phyloP scores from a whole-genome alignment of 2,329 filamentous ascomycete genomes.

The Cladosporium austrohemisphaericum region DNA sequence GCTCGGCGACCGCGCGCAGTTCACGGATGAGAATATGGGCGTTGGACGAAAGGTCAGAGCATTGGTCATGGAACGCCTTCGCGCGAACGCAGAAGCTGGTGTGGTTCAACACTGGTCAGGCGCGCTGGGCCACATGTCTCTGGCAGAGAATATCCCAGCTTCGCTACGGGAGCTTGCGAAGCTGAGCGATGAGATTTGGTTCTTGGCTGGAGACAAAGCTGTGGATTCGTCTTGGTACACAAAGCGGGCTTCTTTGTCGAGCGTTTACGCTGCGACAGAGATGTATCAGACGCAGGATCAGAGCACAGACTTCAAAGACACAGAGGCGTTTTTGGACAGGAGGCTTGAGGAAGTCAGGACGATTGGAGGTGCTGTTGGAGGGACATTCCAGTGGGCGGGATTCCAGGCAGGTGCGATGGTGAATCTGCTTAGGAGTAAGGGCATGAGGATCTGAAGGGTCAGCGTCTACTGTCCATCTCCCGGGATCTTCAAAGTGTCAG shows the following conservation, averaged over 20 bases:
- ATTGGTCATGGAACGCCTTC: conserved; percentile 72
- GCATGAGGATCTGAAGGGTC: conserved; percentile 68
- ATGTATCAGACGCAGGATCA: conserved; percentile 91
- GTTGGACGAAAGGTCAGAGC: conserved; percentile 64
- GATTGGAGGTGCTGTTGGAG: conserved; percentile 59
- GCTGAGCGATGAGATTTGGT: conserved; percentile 90
- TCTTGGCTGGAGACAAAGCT: conserved; percentile 73
- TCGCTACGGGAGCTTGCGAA: conserved; percentile 75
- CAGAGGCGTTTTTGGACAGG: conserved; percentile 72
- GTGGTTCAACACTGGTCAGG: conserved; percentile 81
- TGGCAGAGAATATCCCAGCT: conserved; percentile 70
- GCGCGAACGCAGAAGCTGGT: conserved; percentile 60
- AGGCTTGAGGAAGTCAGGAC: conserved; percentile 66
- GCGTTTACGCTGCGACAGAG: conserved; percentile 70
- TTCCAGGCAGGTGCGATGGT: conserved; percentile 74
- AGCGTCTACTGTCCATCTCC: too few relatives aligned
- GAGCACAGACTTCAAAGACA: conserved; percentile 69
- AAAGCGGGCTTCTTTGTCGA: conserved; percentile 59
- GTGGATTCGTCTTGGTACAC: conserved; percentile 90
- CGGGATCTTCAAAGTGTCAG: too few relatives aligned
- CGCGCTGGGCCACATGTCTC: conserved; percentile 86
- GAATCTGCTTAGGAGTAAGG: conserved; percentile 84
- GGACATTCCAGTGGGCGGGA: conserved; percentile 71
- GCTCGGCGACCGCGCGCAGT: conserved; percentile 51
- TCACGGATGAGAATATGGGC: conserved; percentile 36